Percentiles rank a stretch among this genome's conserved stretches.
Conservation (phyloP, 257 asterid genomes). For the Datura wrightii region DNA sequence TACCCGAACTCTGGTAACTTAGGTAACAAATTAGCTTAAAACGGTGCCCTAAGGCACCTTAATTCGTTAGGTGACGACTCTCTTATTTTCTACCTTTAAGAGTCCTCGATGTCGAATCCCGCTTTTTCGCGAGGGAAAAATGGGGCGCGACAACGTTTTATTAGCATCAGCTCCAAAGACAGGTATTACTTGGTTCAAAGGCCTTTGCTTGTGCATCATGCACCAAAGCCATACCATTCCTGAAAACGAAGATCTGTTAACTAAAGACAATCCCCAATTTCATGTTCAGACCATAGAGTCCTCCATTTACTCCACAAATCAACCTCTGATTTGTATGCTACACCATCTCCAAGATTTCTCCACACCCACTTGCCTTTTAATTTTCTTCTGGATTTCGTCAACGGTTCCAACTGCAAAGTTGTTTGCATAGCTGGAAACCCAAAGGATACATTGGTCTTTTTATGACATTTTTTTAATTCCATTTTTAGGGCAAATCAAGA, state of each 20-base stretch:
- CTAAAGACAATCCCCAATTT: conserved; percentile 42
- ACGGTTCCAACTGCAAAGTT: conserved; percentile 37
- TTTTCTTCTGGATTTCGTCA: conserved; percentile 39
- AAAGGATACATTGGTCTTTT: no score
- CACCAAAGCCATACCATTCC: background rate
- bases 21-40: no score
- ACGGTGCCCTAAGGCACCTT: no score
- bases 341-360: conserved; percentile 44
- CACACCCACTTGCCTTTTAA: conserved; percentile 47
- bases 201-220: conserved; percentile 42
- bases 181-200: conserved; percentile 56
- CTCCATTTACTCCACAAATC: conserved; percentile 40
- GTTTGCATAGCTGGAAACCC: conserved; percentile 46
- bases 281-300: conserved; percentile 42
- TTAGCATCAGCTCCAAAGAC: conserved; percentile 48
- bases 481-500: no score
- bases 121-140: no score
- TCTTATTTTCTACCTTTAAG: no score
- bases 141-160: conserved; percentile 43
- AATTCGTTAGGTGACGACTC: no score
- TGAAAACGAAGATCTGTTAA: conserved; percentile 36
- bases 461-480: no score
- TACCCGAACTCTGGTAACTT: no score
- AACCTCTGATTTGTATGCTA: conserved; percentile 38
- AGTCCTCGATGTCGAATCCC: no score